Base-by-base conservation (phyloP, 352 stramenopile genomes). In the Globisporangium cederbergense region DNA sequence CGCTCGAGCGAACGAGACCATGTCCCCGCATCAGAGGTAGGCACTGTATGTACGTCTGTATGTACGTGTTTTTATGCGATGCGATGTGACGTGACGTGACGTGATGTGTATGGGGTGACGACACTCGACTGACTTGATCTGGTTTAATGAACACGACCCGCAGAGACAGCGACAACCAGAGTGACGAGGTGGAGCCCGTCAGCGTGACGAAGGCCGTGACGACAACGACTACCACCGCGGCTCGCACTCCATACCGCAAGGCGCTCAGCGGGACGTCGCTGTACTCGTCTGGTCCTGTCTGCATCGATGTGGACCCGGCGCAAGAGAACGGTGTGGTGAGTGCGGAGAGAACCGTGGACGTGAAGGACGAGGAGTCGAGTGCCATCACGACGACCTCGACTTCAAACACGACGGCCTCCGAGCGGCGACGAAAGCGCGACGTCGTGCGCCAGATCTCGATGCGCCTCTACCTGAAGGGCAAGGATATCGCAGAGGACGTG, bases 381-480 rank as follows among this genome's bases (percentile, higher is more conserved):
- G 42, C 46, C 56, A 59, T 38, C 53, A 64, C 14, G n/a, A 18
- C 38, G 30, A 62, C n/a, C 8, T 28, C 30, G 25, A 40, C 25
- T 28, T 28, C 25, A 2, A 28, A 28, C 25, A 28, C 25, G 2
- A 28, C 20, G 14, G 22, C 57, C 2, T 30, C 62, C 20, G 58
- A 66, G 60, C 71, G 66, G 2, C 72, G 70, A 40, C 78, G 72
- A 34, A 88, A 91, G 64, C 81, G 83, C 47, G 78, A 90, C 54
- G 72, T 90, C n/a, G 64, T 92, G 59, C 82, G 82, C 38, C 83
- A 92, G 60, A 77, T 92, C 56, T 91, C 83, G 46, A 81, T 94
- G 77, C 78, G 83, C 2, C 66, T 94, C 32, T 90, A 90, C 68
- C 66, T 90, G 30, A 92, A 89, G 60, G 81, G 75, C 20, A 73